A percentile compares a stretch with the other conserved stretches of the same genome.
Conservation (phyloP, 1,284 basidiomycete species). For the Meira miltonrushii region DNA sequence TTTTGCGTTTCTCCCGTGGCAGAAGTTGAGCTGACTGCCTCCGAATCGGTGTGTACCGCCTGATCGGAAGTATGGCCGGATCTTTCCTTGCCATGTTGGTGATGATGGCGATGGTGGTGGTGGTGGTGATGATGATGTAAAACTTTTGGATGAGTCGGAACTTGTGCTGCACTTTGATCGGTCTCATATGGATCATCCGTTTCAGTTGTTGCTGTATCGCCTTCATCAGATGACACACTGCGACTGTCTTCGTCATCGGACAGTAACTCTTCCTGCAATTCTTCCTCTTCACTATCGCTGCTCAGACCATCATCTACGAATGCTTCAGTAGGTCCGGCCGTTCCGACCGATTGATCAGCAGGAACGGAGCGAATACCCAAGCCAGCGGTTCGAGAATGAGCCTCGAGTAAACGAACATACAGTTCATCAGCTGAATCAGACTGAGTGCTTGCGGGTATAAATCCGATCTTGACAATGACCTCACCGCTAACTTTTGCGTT, state of each 20-base stretch:
- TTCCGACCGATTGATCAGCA: constrained; percentile 40
- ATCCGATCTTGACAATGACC: constrained; percentile 36
- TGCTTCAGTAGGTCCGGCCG: constrained; percentile 27
- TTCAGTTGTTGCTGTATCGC: constrained; percentile 8
- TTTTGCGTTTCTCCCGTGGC: background rate
- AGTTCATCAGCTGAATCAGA: constrained; percentile 7
- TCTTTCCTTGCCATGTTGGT: background rate
- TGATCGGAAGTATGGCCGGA: background rate
- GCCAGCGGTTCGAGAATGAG: constrained; percentile 19
- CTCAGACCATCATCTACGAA: constrained; percentile 39
- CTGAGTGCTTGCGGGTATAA: constrained; percentile 16
- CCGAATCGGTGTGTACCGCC: background rate
- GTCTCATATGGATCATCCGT: constrained; percentile 12
- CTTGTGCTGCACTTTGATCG: background rate
- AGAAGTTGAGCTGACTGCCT: too few species aligned
- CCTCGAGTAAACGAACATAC: constrained; percentile 22
- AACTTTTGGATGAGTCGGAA: background rate
- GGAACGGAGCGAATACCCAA: constrained; percentile 36
- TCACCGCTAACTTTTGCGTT: constrained; percentile 30
- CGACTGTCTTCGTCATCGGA: constrained; percentile 22
- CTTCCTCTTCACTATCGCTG: constrained; percentile 18
- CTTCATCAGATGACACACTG: constrained; percentile 19
- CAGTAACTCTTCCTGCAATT: constrained; percentile 8
- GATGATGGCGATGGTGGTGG: background rate
- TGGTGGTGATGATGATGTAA: background rate